phyloP scores from a whole-genome alignment of 2,329 filamentous ascomycete species.

The Alternaria consortialis region DNA sequence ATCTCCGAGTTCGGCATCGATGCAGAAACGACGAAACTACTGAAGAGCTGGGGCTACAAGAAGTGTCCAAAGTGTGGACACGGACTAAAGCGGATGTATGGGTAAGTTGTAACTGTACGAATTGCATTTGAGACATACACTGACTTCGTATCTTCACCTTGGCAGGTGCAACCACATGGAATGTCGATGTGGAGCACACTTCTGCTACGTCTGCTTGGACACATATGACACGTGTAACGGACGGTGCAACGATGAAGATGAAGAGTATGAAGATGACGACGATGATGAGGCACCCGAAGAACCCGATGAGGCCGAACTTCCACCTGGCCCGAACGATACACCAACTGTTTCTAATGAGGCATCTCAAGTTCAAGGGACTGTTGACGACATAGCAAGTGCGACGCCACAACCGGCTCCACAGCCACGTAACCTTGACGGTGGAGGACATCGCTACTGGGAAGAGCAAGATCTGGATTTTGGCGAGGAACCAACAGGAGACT shows the following conservation, averaged over 20 bases:
- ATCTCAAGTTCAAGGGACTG: background rate
- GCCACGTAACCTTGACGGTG: constrained; percentile 47
- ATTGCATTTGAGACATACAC: background rate
- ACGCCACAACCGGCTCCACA: constrained; percentile 4
- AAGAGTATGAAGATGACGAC: constrained; percentile 35
- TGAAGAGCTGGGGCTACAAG: constrained; percentile 59
- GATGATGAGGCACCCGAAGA: constrained; percentile 32
- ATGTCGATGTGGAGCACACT: constrained; percentile 61
- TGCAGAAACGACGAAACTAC: constrained; percentile 47
- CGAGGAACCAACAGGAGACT: constrained; percentile 45
- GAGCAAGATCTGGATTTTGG: constrained; percentile 45
- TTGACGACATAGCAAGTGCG: background rate
- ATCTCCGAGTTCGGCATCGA: constrained; percentile 44
- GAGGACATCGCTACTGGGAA: constrained; percentile 44
- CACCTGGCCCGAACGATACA: background rate
- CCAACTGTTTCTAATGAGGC: background rate
- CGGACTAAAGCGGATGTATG: constrained; percentile 59
- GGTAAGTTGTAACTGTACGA: constrained; percentile 53
- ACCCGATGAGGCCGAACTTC: constrained; percentile 18
- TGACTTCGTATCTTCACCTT: background rate
- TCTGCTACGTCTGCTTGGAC: constrained; percentile 58
- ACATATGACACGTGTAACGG: constrained; percentile 46
- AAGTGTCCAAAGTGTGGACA: constrained; percentile 60
- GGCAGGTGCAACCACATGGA: constrained; percentile 57
- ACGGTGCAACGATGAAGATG: constrained; percentile 31